These are phyloP conservation scores for Coemansia sp. DNA, from an alignment of 192 early-diverging fungal genomes.

Conservation along the genomic window DNA sequence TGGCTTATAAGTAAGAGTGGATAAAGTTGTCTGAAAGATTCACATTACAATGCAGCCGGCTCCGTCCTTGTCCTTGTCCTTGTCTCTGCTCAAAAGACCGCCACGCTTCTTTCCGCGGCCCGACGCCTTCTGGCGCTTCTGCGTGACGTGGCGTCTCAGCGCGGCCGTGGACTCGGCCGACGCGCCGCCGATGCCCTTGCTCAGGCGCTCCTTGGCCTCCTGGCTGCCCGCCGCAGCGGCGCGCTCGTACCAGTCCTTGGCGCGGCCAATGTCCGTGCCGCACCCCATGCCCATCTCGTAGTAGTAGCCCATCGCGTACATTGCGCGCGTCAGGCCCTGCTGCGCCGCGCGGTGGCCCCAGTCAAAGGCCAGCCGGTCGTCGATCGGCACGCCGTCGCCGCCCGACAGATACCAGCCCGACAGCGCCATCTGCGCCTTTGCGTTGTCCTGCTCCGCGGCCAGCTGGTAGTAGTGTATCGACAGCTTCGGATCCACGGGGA, in stretches of 20 bases:
- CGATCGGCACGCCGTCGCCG: constrained; percentile 60
- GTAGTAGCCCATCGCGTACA: constrained; percentile 92
- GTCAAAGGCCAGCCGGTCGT: constrained; percentile 74
- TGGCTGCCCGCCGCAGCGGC: constrained; percentile 58
- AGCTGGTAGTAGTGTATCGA: constrained; percentile 78
- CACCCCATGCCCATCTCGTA: constrained; percentile 75
- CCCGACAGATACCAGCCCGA: constrained; percentile 85
- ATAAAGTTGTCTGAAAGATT: no score
- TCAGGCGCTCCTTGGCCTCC: constrained; percentile 51
- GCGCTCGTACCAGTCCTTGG: constrained; percentile 63
- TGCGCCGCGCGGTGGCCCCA: constrained; percentile 83
- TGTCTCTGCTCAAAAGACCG: constrained; percentile 31
- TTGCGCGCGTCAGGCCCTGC: constrained; percentile 71
- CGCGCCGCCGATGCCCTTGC: constrained; percentile 28
- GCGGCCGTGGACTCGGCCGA: constrained; percentile 39
- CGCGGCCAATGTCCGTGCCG: constrained; percentile 52
- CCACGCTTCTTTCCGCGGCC: constrained; percentile 27
- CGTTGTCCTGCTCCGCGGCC: constrained; percentile 76
- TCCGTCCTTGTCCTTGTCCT: constrained; percentile 37
- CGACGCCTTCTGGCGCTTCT: constrained; percentile 53
- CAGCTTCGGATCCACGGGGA: constrained; percentile 60
- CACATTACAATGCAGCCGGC: constrained; percentile 49
- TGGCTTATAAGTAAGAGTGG: no score
- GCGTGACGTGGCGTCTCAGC: constrained; percentile 49
- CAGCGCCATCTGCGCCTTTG: constrained; percentile 83